These are phyloP conservation scores for Talaromyces trachyspermus DNA, from an alignment of 495 filamentous ascomycete genomes.

Conservation along the genomic window DNA sequence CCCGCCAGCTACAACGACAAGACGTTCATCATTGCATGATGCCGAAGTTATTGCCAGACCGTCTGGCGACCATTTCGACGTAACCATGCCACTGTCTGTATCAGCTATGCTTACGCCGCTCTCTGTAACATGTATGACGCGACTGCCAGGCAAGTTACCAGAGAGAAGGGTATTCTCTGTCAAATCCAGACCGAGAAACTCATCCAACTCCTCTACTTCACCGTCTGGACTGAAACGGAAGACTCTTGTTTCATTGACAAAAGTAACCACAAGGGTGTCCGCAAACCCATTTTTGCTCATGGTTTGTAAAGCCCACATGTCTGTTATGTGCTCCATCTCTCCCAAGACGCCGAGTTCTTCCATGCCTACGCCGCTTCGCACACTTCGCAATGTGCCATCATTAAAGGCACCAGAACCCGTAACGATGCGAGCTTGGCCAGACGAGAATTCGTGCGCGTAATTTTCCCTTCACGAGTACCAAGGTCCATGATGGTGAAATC, in stretches of 20 bases:
- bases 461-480: conserved; percentile 73
- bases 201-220: conserved; percentile 77
- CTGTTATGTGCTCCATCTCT: conserved; percentile 68
- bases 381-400: conserved; percentile 78
- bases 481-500: conserved; percentile 96
- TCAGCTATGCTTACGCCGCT: conserved; percentile 56
- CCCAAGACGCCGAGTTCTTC: conserved; percentile 79
- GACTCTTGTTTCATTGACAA: conserved; percentile 74
- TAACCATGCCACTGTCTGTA: conserved; percentile 57
- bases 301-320: conserved; percentile 59
- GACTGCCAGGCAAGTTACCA: conserved; percentile 50
- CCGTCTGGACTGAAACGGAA: conserved; percentile 70
- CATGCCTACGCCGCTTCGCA: conserved; percentile 88
- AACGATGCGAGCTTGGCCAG: conserved; percentile 89
- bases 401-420: conserved; percentile 83
- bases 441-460: conserved; percentile 80
- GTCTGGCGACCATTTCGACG: conserved; percentile 59
- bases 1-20: conserved; percentile 71
- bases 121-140: conserved; percentile 73
- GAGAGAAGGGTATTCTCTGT: conserved; percentile 67
- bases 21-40: conserved; percentile 58
- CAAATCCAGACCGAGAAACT: conserved; percentile 62
- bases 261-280: conserved; percentile 73
- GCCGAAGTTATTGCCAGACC: conserved; percentile 64
- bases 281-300: conserved; percentile 32